These are phyloP conservation scores for Tephrocybe sp. DNA, from an alignment of 768 basidiomycete species.

Conservation along the genomic window DNA sequence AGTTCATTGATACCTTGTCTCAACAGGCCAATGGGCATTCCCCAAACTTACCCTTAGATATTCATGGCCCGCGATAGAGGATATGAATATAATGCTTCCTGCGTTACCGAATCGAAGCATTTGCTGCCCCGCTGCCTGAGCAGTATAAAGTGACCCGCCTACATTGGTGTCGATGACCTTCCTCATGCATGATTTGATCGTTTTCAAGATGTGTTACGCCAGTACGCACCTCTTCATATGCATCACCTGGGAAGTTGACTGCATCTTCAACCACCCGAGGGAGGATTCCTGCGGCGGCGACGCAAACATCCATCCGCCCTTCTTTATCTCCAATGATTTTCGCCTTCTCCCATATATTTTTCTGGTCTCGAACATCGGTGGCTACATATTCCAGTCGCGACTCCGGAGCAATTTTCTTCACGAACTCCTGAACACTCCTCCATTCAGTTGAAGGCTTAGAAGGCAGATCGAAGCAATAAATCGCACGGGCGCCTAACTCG, in stretches of 20 bases:
- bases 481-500: constrained; percentile 65
- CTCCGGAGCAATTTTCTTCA: constrained; percentile 38
- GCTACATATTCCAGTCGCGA: constrained; percentile 56
- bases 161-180: constrained; percentile 70
- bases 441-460: constrained; percentile 54
- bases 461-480: constrained; percentile 69
- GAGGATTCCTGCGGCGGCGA: constrained; percentile 75
- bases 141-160: constrained; percentile 58
- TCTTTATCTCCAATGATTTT: constrained; percentile 64
- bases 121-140: constrained; percentile 61
- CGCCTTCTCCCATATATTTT: constrained; percentile 50
- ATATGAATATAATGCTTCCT: constrained; percentile 62
- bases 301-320: constrained; percentile 66
- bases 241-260: constrained; percentile 56
- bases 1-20: background rate
- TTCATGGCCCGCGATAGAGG: constrained; percentile 57
- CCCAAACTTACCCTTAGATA: constrained; percentile 6
- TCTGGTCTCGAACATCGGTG: constrained; percentile 65
- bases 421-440: constrained; percentile 47
- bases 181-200: background rate
- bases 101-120: constrained; percentile 50
- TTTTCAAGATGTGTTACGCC: background rate
- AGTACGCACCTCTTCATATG: constrained; percentile 50
- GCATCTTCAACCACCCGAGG: constrained; percentile 47
- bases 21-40: no score